Percentiles rank a stretch among this genome's conserved stretches.
Conservation (phyloP, 2,329 filamentous ascomycete species). For the Ophiostoma sp. region DNA sequence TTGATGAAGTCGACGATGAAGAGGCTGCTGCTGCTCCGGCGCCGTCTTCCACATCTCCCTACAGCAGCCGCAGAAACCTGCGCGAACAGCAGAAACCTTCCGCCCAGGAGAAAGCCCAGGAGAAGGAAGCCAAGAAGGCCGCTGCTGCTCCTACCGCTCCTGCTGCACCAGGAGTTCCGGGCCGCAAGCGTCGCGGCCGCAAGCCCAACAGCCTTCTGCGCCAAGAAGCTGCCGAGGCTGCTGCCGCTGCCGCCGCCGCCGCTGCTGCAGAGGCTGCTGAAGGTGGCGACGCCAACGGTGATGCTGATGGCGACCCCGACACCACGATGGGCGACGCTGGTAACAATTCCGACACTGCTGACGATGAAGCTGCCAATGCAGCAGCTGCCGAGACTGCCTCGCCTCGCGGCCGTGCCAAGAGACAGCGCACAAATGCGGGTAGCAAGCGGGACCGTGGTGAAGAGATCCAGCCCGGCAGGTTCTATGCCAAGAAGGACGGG, state of each 20-base stretch:
- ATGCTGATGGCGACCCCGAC: conserved; percentile 7
- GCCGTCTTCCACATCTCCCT: not conserved
- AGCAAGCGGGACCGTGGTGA: conserved; percentile 19
- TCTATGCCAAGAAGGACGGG: conserved; percentile 30
- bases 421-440: conserved; percentile 24
- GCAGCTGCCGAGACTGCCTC: conserved; percentile 25
- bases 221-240: conserved; percentile 16
- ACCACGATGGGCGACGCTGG: not conserved
- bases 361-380: conserved; percentile 20
- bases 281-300: not conserved
- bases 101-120: conserved; percentile 1
- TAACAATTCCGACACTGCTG: conserved; percentile 5
- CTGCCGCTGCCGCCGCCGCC: conserved; percentile 14
- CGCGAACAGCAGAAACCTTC: conserved; percentile 9
- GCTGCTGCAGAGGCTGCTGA: conserved; percentile 7
- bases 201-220: conserved; percentile 21
- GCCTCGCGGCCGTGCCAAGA: conserved; percentile 22
- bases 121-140: conserved; percentile 13
- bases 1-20: conserved; percentile 21
- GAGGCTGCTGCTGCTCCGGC: not conserved
- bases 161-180: not conserved
- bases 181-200: conserved; percentile 22
- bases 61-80: conserved; percentile 11
- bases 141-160: not conserved
- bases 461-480: conserved; percentile 40